These are phyloP conservation scores for Solanum arcanum DNA, from an alignment of 257 asterid species.

Conservation along the genomic window DNA sequence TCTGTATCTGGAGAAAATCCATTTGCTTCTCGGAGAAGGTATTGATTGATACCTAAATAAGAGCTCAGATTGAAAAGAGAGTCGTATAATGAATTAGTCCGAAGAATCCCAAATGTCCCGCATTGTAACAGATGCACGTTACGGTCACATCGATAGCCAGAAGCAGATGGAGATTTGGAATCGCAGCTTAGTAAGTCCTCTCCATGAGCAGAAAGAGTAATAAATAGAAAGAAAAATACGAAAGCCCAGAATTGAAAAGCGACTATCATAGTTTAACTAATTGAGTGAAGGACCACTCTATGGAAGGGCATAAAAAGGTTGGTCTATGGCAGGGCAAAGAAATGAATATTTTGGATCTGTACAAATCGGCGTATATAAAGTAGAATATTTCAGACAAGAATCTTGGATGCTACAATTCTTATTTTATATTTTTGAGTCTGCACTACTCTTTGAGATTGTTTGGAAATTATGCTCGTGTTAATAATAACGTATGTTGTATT, in stretches of 20 bases:
- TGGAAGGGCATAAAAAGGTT: not conserved
- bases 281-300: not conserved
- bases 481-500: too few species aligned
- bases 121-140: constrained; percentile 9
- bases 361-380: constrained; percentile 13
- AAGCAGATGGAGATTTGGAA: constrained; percentile 10
- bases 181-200: constrained; percentile 25
- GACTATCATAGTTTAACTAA: not conserved
- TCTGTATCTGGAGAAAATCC: constrained; percentile 19
- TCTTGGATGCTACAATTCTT: constrained; percentile 31
- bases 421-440: not conserved
- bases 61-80: constrained; percentile 34
- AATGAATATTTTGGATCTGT: constrained; percentile 35
- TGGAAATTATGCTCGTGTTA: not conserved
- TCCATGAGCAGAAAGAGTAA: constrained; percentile 12
- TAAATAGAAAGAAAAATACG: not conserved
- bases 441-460: not conserved
- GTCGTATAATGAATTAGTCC: constrained; percentile 31
- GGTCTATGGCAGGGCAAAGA: not conserved
- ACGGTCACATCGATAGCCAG: constrained; percentile 15
- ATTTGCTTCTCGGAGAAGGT: constrained; percentile 33
- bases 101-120: constrained; percentile 35
- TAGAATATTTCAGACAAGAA: constrained; percentile 32
- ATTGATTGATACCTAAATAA: constrained; percentile 18
- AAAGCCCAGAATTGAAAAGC: constrained; percentile 10